A percentile compares a stretch with the other conserved stretches of the same genome.
These are phyloP conservation scores for Irpex sp. DNA, from an alignment of 1,284 basidiomycete genomes.

Conservation along the genomic window DNA sequence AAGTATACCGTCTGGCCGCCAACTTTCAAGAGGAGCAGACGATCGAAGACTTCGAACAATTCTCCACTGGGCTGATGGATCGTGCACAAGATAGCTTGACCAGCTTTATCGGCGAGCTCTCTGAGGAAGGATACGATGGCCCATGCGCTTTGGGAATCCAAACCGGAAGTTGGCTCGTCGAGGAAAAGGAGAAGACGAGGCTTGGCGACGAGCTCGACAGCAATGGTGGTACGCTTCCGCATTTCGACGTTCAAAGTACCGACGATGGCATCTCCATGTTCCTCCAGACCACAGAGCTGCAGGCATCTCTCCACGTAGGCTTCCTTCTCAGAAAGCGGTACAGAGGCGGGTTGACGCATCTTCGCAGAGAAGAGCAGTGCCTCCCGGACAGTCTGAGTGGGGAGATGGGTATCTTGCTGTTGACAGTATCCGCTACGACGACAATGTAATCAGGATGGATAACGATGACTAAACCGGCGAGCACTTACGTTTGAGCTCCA, in stretches of 20 bases:
- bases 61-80: slow-evolving; percentile 72
- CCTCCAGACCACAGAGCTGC: slow-evolving; percentile 74
- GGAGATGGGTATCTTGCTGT: slow-evolving; percentile 79
- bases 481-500: slow-evolving; percentile 58
- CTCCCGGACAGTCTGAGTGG: slow-evolving; percentile 75
- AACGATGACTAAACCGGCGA: slow-evolving; percentile 10
- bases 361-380: slow-evolving; percentile 81
- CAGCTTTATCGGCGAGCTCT: slow-evolving; percentile 71
- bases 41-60: slow-evolving; percentile 71
- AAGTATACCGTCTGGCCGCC: slow-evolving; percentile 81
- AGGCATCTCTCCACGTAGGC: slow-evolving; percentile 80
- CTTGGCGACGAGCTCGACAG: slow-evolving; percentile 79
- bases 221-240: slow-evolving; percentile 79
- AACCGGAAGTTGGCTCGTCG: slow-evolving; percentile 81
- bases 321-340: slow-evolving; percentile 72
- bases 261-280: slow-evolving; percentile 72
- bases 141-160: slow-evolving; percentile 90
- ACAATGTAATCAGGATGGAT: not conserved
- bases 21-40: slow-evolving; percentile 51
- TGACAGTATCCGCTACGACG: slow-evolving; percentile 69
- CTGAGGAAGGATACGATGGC: slow-evolving; percentile 79
- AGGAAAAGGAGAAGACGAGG: slow-evolving; percentile 81
- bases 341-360: slow-evolving; percentile 71
- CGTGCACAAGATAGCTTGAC: slow-evolving; percentile 76
- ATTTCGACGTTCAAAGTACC: slow-evolving; percentile 76